phyloP scores from a whole-genome alignment of 176 grass and related monocot genomes.

The Chrysopogon serrulatus region DNA sequence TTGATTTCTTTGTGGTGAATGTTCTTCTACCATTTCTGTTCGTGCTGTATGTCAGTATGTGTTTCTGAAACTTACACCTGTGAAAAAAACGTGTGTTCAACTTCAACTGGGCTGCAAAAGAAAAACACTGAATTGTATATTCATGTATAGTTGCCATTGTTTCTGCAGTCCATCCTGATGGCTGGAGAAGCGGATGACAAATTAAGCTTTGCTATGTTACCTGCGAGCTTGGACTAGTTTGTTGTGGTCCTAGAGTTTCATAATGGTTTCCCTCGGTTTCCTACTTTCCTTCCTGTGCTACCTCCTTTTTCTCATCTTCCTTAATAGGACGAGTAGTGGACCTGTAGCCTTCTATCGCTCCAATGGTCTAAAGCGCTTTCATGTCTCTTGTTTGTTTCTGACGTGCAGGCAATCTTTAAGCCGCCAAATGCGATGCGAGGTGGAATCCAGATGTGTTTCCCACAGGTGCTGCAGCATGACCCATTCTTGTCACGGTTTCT shows the following conservation, averaged over 20 bases:
- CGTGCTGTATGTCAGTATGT: no score
- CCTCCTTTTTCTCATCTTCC: neutral
- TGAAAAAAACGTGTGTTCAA: neutral
- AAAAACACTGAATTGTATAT: neutral
- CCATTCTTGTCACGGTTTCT: neutral
- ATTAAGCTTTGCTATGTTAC: neutral
- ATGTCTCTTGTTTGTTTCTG: neutral
- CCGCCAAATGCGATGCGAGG: slow-evolving; percentile 80
- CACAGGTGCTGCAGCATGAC: slow-evolving; percentile 42
- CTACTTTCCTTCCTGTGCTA: no score
- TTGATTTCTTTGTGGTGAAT: neutral
- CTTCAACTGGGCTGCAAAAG: neutral
- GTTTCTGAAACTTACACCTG: no score
- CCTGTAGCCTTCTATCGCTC: neutral
- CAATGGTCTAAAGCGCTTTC: neutral
- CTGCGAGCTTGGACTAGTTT: neutral
- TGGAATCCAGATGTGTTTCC: slow-evolving; percentile 93
- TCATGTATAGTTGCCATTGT: neutral
- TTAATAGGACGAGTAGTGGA: neutral
- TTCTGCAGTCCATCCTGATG: neutral
- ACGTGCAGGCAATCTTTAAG: slow-evolving; percentile 79
- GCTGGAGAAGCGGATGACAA: neutral
- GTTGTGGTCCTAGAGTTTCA: slow-evolving; percentile 10
- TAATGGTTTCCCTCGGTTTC: neutral
- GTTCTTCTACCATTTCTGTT: neutral